Percentiles rank a stretch among this genome's conserved stretches.
These are phyloP conservation scores for Phytophthora sp. DNA, from an alignment of 352 stramenopile genomes.

Conservation along the genomic window DNA sequence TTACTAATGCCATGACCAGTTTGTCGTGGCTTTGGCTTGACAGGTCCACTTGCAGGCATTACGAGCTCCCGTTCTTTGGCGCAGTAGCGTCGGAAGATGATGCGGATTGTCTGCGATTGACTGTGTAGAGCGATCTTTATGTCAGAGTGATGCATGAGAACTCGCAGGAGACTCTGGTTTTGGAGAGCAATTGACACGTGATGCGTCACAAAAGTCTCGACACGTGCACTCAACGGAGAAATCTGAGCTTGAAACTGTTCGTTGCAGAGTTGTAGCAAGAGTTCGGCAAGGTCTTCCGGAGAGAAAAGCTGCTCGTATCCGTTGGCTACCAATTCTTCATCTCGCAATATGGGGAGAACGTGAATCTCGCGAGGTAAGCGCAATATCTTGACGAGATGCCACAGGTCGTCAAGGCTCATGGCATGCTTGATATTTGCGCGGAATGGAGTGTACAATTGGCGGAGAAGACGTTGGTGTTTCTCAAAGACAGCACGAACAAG, in stretches of 20 bases:
- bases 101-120: slow-evolving; percentile 60
- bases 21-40: slow-evolving; percentile 27
- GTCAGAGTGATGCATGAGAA: slow-evolving; percentile 58
- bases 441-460: slow-evolving; percentile 61
- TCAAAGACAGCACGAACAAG: slow-evolving; percentile 54
- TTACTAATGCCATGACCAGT: slow-evolving; percentile 54
- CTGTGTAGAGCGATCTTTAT: slow-evolving; percentile 64
- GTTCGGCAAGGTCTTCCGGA: slow-evolving; percentile 62
- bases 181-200: slow-evolving; percentile 60
- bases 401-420: slow-evolving; percentile 69
- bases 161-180: slow-evolving; percentile 61
- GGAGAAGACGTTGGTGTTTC: slow-evolving; percentile 59
- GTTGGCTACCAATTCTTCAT: slow-evolving; percentile 55
- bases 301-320: slow-evolving; percentile 68
- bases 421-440: slow-evolving; percentile 47
- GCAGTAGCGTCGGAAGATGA: slow-evolving; percentile 79
- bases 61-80: slow-evolving; percentile 63
- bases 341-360: slow-evolving; percentile 56
- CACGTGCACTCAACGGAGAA: slow-evolving; percentile 53
- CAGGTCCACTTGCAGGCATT: slow-evolving; percentile 15
- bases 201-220: slow-evolving; percentile 62
- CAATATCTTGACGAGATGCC: slow-evolving; percentile 72
- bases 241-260: slow-evolving; percentile 76
- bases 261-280: slow-evolving; percentile 76
- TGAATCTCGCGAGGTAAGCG: slow-evolving; percentile 62